Evolutionary conservation across 805 yeast species (phyloP), one percentile per base, ranked within the genome.

Genomic region (Pichia ethanolica): DNA sequence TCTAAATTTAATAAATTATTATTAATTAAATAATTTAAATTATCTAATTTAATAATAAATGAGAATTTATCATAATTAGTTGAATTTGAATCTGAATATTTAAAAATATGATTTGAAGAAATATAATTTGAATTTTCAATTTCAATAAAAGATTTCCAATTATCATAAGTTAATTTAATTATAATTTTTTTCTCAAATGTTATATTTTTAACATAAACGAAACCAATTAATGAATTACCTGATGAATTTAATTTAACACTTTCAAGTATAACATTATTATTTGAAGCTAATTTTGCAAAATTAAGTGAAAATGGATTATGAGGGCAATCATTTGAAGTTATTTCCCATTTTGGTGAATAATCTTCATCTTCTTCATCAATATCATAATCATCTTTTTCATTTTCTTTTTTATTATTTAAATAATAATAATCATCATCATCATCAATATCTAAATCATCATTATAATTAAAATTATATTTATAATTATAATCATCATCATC

Each of bases 161-260:
- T 61, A 63, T 81, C 76, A 48, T 69, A 63, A 5, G 83, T 72
- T 51, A 78, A 62, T 57, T 77, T 78, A 35, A 81, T 58, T 36
- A 65, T 60, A 42, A 73, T 64, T 46, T 62, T 63, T 56, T 73
- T 73, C 47, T 69, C 67, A 57, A 66, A 73, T 0, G 70, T 55
- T 26, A 69, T 11, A 55, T 73, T 73, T 40, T 62, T 59, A 27
- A 70, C 75, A 50, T 64, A 69, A 30, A 71, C 64, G 45, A 68
- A 64, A 0, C 77, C 77, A 49, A 64, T 62, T 37, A 73, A 63
- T 41, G 73, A 68, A 49, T 69, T 71, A 53, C 78, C 79, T 13
- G 68, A 56, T 12, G 71, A 59, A 48, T 64, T 60, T 33, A 77
- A 54, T 26, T 68, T 65, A 35, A 71, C 57, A 48, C 76, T 68